A percentile compares a stretch with the other conserved stretches of the same genome.
These are phyloP conservation scores for Xerocomus potaroensis DNA, from an alignment of 768 basidiomycete species.

Conservation along the genomic window DNA sequence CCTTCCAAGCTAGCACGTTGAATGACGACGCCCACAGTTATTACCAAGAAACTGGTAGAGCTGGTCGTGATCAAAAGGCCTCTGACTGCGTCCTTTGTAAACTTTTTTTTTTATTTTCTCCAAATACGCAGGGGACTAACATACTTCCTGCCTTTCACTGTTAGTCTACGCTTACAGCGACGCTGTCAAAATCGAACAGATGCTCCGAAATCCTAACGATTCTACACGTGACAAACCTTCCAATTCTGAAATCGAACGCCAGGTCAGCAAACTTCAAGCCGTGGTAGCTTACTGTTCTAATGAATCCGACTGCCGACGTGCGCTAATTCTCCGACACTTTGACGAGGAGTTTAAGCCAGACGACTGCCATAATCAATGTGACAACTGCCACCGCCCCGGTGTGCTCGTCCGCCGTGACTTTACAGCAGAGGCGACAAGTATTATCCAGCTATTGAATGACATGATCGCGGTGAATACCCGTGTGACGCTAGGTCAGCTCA, in stretches of 20 bases:
- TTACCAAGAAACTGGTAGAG: conserved; percentile 96
- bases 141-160: neutral
- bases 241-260: conserved; percentile 59
- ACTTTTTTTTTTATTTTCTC: conserved; percentile 26
- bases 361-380: conserved; percentile 69
- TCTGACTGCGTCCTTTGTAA: conserved; percentile 87
- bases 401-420: conserved; percentile 52
- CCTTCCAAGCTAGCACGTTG: neutral
- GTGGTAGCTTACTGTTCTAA: conserved; percentile 83
- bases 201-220: conserved; percentile 54
- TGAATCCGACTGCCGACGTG: conserved; percentile 79
- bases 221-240: conserved; percentile 29
- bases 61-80: conserved; percentile 82
- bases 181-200: conserved; percentile 46
- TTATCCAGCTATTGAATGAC: conserved; percentile 54
- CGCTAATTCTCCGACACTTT: conserved; percentile 86
- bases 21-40: conserved; percentile 44
- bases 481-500: conserved; percentile 58
- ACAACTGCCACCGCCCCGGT: conserved; percentile 68
- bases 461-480: conserved; percentile 37
- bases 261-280: conserved; percentile 56
- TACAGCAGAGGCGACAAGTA: conserved; percentile 49
- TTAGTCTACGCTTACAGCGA: conserved; percentile 68
- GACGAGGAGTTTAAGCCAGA: conserved; percentile 70
- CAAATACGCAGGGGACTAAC: neutral